Base-by-base conservation (phyloP, 169 alveolate species). In the Eimeria brunetti region DNA sequence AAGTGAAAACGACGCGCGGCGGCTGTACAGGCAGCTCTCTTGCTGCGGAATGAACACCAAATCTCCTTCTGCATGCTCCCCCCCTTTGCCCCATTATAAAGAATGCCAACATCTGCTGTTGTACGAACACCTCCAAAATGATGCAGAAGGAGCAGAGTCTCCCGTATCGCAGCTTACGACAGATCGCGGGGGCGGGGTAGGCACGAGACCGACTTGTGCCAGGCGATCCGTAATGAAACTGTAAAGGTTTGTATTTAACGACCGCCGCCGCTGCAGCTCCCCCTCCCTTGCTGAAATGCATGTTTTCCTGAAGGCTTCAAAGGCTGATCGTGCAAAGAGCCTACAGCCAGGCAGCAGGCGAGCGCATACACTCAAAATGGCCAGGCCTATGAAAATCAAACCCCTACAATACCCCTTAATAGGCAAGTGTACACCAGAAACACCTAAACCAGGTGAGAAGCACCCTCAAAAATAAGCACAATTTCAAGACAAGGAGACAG, bases 141-240 rank as follows among this genome's bases (percentile, higher is more conserved):
- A 30, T 30, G 76, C 22, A 30, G 44, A n/a, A 2, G 14, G 4
- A 69, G 18, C 51, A 36, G n/a, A 36, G 46, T 12, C 76, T 1
- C 44, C 6, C n/a, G 76, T 33, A 69, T 51, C 27, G 49, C 80
- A 69, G 51, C 80, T 69, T 69, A 69, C 80, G n/a, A 16, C n/a
- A 33, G 80, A 36, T 36, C 33, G 22, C 46, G 24, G 11, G 51
- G 51, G 80, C 51, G 51, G 16, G n/a, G 80, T 69, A 33, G 80
- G 80, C 80, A 69, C 88, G 58, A 92, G 88, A 22, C 92, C 92
- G 51, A 81, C 76, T 18, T 92, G 80, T 18, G 36, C 60, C 27
- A 92, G 92, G 53, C 95, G 69, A 33, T n/a, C 49, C 36, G 71
- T 67, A n/a, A 92, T 53, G 88, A 92, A 92, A 36, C 78, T 90